Evolutionary conservation across 2,329 filamentous ascomycete species (phyloP).

Genomic region (Neonectria ditissima): DNA sequence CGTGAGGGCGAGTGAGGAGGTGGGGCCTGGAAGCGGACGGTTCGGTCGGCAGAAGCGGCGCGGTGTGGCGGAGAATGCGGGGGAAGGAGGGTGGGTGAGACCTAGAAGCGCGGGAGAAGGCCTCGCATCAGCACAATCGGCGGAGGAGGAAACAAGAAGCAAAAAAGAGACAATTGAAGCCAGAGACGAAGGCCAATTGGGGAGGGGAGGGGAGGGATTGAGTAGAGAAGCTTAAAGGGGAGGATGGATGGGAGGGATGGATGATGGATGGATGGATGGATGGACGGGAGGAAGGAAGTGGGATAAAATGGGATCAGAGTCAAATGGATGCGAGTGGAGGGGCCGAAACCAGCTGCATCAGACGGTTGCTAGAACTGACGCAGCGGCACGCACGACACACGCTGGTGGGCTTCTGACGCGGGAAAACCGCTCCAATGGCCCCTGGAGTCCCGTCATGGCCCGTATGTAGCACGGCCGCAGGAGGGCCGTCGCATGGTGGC

Average conservation of each 20-base stretch:
- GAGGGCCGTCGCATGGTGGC: slow-evolving; percentile 33
- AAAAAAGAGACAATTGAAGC: slow-evolving; percentile 10
- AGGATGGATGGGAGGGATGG: neutral
- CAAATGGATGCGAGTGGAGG: neutral
- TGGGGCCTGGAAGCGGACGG: slow-evolving; percentile 41
- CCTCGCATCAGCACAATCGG: slow-evolving; percentile 16
- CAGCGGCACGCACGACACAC: slow-evolving; percentile 18
- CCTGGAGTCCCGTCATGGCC: neutral
- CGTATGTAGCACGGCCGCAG: slow-evolving; percentile 26
- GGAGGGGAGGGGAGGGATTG: no score
- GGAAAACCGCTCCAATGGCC: slow-evolving; percentile 18
- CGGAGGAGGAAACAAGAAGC: neutral
- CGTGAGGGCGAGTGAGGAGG: slow-evolving; percentile 42
- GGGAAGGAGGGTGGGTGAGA: slow-evolving; percentile 31
- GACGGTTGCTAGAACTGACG: slow-evolving; percentile 1
- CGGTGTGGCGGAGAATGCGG: slow-evolving; percentile 45
- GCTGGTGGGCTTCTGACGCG: slow-evolving; percentile 11
- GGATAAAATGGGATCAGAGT: slow-evolving; percentile 1
- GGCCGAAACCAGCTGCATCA: slow-evolving; percentile 16
- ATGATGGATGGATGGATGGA: no score
- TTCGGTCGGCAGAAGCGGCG: slow-evolving; percentile 42
- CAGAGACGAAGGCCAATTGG: neutral
- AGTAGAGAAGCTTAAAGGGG: no score
- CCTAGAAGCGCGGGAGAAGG: slow-evolving; percentile 19
- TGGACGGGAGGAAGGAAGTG: neutral